Evolutionary conservation across 1,139 yeast genomes (phyloP), one percentile per base, ranked within the genome.

Genomic region (Pichia sp.): DNA sequence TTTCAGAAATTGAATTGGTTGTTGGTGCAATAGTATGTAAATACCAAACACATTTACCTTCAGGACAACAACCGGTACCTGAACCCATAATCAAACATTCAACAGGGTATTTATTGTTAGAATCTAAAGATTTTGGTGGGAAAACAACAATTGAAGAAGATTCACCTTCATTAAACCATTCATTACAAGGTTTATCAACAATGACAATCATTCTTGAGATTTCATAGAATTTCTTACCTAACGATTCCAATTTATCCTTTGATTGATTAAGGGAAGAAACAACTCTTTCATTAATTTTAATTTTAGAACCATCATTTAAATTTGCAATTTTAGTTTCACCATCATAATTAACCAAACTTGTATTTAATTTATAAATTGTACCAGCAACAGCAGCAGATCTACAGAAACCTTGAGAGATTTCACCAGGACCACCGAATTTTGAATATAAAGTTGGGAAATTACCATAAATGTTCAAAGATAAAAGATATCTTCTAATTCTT

Each of bases 341-440:
- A 65, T 90, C 93, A 65, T 73, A 85, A 40, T 80, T 79, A 9
- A 71, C 69, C 49, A 90, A 67, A 41, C 74, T 67, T 18, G 94
- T 83, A 62, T 84, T 81, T 48, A 93, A 74, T 67, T 90, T 90
- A 68, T 91, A 93, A 34, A 95, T 88, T 49, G 97, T 87, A 50
- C 98, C 99, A 28, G 95, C 98, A 53, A 93, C 99, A 14, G 99
- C 99, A 5, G 99, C 98, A 51, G 96, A 85, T 57, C 99, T 78
- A 67, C 98, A 91, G 66, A 93, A 93, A 2, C 97, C 99, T 69
- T 93, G 99, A 8, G 96, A 83, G 31, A 93, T 73, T 67, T 93
- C 99, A 42, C 98, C 97, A 0, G 96, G 94, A 3, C 96, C 95
- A 49, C 99, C 99, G 67, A 84, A 93, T 71, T 89, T 91, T 51